Base-by-base conservation (phyloP, 2,329 filamentous ascomycete genomes). In the Penicillium sclerotiorum region DNA sequence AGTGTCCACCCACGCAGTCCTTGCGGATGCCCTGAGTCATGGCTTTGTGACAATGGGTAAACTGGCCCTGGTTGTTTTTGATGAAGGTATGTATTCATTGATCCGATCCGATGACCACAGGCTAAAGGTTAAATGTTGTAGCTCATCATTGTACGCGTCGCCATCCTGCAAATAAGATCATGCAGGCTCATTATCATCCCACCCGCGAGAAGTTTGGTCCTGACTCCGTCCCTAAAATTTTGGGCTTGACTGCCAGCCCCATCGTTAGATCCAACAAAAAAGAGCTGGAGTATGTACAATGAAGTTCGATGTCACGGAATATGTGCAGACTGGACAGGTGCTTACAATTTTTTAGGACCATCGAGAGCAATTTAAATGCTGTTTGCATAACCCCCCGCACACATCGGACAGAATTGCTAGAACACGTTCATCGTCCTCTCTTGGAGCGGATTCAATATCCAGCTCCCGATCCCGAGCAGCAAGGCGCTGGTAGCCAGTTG, bases 241-340 rank as follows among this genome's bases (percentile, higher is more conserved):
- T 96, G 5, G 91, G 90, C 0, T 75, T 96, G 20, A 92, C 87
- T 6, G 91, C 91, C 1, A 95, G 88, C 53, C 90, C 90, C 0
- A 80, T 89, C 3, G 83, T 87, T 56, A 82, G 77, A 47, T 82
- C 80, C 1, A 79, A 79, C 13, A 66, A 78, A 1, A 70, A 74
- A 1, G 79, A 79, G 28, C 74, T 93, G 12, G 72, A 80, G 67
- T 80, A 61, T 48, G 65, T 30, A 15, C 6, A n/a, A 20, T 32
- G 40, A 12, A 38, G n/a, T n/a, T n/a, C n/a, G n/a, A n/a, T n/a
- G n/a, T n/a, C n/a, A n/a, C n/a, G n/a, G n/a, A n/a, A n/a, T n/a
- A n/a, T n/a, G n/a, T 23, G 17, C 23, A 13, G 3, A n/a, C 22
- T 21, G 8, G 13, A 8, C 5, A 15, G n/a, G 7, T 23, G 12